Conservation (phyloP, 305 asterid species). For the Lippia alba region DNA sequence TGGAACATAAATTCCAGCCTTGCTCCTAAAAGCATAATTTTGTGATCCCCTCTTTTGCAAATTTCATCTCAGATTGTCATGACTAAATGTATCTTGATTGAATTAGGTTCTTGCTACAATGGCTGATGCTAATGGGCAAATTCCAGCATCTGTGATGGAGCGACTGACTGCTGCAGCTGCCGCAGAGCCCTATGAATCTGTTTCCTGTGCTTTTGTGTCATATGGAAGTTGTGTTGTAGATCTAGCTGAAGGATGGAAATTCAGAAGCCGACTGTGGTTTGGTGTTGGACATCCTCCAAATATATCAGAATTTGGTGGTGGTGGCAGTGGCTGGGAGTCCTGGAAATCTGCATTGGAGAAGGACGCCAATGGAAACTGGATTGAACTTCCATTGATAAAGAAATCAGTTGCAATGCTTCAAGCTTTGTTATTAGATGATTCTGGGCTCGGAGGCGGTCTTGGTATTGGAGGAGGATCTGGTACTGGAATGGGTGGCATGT, state of each 20-base stretch:
- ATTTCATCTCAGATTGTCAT: slow-evolving; percentile 25
- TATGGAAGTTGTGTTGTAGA: slow-evolving; percentile 92
- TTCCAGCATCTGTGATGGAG: slow-evolving; percentile 87
- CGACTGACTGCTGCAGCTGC: slow-evolving; percentile 97
- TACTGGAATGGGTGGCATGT: slow-evolving; percentile 99
- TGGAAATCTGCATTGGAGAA: slow-evolving; percentile 92
- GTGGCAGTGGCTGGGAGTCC: slow-evolving; percentile 98
- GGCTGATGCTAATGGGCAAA: slow-evolving; percentile 95
- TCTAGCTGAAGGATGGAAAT: slow-evolving; percentile 97
- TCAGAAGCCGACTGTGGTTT: slow-evolving; percentile 95
- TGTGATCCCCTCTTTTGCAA: slow-evolving; percentile 29
- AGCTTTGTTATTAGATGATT: slow-evolving; percentile 91
- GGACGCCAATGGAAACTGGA: slow-evolving; percentile 88
- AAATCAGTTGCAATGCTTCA: slow-evolving; percentile 97
- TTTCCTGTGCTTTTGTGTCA: slow-evolving; percentile 91
- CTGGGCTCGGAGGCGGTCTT: slow-evolving; percentile 98
- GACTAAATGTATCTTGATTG: slow-evolving; percentile 38
- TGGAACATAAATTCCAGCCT: slow-evolving; percentile 24
- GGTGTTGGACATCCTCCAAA: slow-evolving; percentile 82
- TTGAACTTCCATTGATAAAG: slow-evolving; percentile 89
- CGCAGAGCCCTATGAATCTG: slow-evolving; percentile 96
- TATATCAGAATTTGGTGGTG: slow-evolving; percentile 72
- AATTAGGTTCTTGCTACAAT: slow-evolving; percentile 85
- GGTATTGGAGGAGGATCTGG: slow-evolving; percentile 99
- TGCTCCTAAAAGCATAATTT: slow-evolving; percentile 28